Evolutionary conservation across 768 basidiomycete species (phyloP), one percentile per base, ranked within the genome.

Genomic region (Russula emetica): DNA sequence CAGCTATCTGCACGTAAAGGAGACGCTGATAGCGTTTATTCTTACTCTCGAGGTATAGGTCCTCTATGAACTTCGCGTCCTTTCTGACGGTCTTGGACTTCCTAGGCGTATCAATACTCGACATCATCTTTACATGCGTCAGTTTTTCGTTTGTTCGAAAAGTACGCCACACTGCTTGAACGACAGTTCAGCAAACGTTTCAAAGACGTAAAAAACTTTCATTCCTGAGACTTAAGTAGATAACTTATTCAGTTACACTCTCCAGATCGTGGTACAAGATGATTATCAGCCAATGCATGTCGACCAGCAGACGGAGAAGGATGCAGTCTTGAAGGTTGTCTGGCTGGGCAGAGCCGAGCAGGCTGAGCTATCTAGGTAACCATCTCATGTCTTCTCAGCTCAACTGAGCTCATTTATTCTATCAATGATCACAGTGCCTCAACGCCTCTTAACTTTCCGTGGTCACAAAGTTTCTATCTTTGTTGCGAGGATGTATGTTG

Each of bases 401-500:
- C 32, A 55, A 20, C 44, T n/a, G 3, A 10, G 18, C 14, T 30
- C 36, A 13, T 8, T 50, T 7, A 11, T 59, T 13, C 24, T 32
- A 54, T 24, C 32, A 7, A 32, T 5, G 44, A 8, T 55, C 32
- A 60, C 92, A 93, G 70, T 79, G 77, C 59, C 5, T 69, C 81
- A 9, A 75, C 87, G 58, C 93, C 94, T 5, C 78, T 87, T 61
- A 78, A 80, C 30, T 79, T 99, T 45, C 94, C 97, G 1, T 99
- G 96, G 91, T 98, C 96, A 0, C 88, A 91, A 72, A 90, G 91
- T 1, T 98, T 98, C 74, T 91, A 94, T 69, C 78, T 90, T n/a
- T 96, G 92, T 70, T 98, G 96, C 72, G 89, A 92, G 78, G 85
- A 91, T 71, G 92, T 92, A 73, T 32, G 79, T 64, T n/a, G 16